Percentiles rank a stretch among this genome's conserved stretches.
phyloP scores from a whole-genome alignment of 1,284 basidiomycete genomes.

The Xanthoconium separans region DNA sequence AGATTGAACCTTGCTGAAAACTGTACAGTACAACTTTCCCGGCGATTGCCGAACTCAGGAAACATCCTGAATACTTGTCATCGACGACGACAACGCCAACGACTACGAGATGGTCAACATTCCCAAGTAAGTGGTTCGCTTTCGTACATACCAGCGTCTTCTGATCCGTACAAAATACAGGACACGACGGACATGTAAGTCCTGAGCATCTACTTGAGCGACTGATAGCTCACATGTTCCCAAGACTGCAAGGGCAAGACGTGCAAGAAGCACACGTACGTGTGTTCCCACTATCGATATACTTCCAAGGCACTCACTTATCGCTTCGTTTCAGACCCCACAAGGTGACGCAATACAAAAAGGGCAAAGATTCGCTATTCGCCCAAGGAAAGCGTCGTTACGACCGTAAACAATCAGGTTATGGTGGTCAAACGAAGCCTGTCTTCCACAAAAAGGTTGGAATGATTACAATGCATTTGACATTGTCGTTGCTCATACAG shows the following conservation, averaged over 20 bases:
- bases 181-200: slow-evolving; percentile 84
- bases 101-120: slow-evolving; percentile 78
- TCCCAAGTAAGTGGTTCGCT: slow-evolving; percentile 67
- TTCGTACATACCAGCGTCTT: slow-evolving; percentile 18
- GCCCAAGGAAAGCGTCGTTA: slow-evolving; percentile 99
- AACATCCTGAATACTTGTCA: slow-evolving; percentile 12
- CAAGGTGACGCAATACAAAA: slow-evolving; percentile 99
- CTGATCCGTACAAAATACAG: slow-evolving; percentile 37
- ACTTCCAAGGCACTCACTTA: slow-evolving; percentile 7
- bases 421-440: slow-evolving; percentile 99
- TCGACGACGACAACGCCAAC: slow-evolving; percentile 34
- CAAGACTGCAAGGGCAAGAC: slow-evolving; percentile 97
- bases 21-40: slow-evolving; percentile 27
- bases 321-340: slow-evolving; percentile 60
- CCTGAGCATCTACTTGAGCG: slow-evolving; percentile 4
- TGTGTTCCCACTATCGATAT: slow-evolving; percentile 32
- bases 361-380: slow-evolving; percentile 94
- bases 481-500: neutral
- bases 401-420: slow-evolving; percentile 98
- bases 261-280: slow-evolving; percentile 98
- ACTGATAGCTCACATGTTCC: slow-evolving; percentile 1
- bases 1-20: slow-evolving; percentile 21
- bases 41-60: slow-evolving; percentile 27
- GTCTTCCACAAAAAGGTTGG: slow-evolving; percentile 98
- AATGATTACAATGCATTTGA: neutral